Evolutionary conservation across 2,329 filamentous ascomycete species (phyloP).

Genomic region (Sphaceloma murrayae): DNA sequence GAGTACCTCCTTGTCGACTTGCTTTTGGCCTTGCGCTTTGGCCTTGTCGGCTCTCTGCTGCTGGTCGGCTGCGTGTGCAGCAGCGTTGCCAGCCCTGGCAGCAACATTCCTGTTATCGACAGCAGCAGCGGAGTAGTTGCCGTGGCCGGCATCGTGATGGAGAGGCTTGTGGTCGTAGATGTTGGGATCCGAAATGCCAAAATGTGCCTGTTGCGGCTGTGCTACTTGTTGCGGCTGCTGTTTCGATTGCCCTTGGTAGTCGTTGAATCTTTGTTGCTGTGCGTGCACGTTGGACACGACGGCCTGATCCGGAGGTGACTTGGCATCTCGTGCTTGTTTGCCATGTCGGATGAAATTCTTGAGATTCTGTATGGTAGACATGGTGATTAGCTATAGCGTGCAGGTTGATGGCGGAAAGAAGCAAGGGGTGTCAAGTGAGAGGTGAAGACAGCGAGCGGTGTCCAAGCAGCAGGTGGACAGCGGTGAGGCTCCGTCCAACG

Average conservation of each 20-base stretch:
- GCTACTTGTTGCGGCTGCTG: conserved; percentile 31
- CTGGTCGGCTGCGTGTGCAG: conserved; percentile 53
- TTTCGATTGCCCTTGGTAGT: conserved; percentile 27
- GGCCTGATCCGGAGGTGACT: conserved; percentile 49
- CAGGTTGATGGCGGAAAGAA: conserved; percentile 6
- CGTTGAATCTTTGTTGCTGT: conserved; percentile 47
- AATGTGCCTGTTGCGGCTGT: conserved; percentile 41
- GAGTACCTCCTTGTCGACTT: conserved; percentile 56
- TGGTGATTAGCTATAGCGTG: conserved; percentile 29
- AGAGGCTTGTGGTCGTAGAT: conserved; percentile 49
- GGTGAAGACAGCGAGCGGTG: conserved; percentile 2
- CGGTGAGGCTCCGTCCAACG: conserved; percentile 11
- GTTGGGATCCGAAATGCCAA: conserved; percentile 48
- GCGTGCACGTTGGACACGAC: conserved; percentile 57
- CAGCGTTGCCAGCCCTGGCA: conserved; percentile 57
- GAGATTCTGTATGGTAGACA: conserved; percentile 80
- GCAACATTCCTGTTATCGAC: conserved; percentile 55
- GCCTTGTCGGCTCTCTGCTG: conserved; percentile 46
- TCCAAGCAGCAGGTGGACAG: conserved; percentile 2
- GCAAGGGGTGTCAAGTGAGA: conserved; percentile 4
- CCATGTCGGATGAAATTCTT: conserved; percentile 98
- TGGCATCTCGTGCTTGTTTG: conserved; percentile 74
- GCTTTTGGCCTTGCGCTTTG: conserved; percentile 32
- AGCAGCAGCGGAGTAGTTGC: conserved; percentile 53
- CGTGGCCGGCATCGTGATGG: conserved; percentile 39